Conservation (phyloP, 164 flowering plant genomes). For the Piper longum region DNA sequence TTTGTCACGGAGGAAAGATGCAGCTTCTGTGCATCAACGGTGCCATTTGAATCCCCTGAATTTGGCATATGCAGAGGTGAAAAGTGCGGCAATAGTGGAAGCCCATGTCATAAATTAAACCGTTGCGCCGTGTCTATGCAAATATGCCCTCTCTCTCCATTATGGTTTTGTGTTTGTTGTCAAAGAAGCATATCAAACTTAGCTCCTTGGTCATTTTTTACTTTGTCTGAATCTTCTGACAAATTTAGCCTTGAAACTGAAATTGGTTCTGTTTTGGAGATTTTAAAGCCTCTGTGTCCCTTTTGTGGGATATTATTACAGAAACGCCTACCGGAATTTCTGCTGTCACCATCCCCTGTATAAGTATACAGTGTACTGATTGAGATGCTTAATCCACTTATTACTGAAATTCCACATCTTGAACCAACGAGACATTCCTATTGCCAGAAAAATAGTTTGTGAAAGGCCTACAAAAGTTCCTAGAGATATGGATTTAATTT, state of each 20-base stretch:
- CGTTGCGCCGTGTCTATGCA: slow-evolving; percentile 73
- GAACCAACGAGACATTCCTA: too few species aligned
- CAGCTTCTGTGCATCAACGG: slow-evolving; percentile 51
- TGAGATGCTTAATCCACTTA: too few species aligned
- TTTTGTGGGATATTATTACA: slow-evolving; percentile 81
- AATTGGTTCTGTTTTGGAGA: slow-evolving; percentile 7
- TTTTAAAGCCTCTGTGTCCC: slow-evolving; percentile 34
- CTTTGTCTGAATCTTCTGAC: slow-evolving; percentile 20
- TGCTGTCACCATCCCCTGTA: slow-evolving; percentile 56
- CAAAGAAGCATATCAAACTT: slow-evolving; percentile 34
- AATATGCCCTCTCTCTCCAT: slow-evolving; percentile 47
- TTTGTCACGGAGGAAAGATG: slow-evolving; percentile 41
- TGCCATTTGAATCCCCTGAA: slow-evolving; percentile 79
- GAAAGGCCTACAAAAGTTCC: too few species aligned
- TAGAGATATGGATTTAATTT: too few species aligned
- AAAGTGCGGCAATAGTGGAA: slow-evolving; percentile 6
- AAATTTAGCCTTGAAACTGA: slow-evolving; percentile 18
- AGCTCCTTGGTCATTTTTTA: slow-evolving; percentile 41
- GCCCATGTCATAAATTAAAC: slow-evolving; percentile 34
- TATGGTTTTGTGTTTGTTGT: slow-evolving; percentile 81
- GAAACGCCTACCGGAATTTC: slow-evolving; percentile 61
- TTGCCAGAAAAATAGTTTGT: too few species aligned
- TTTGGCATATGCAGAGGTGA: slow-evolving; percentile 39
- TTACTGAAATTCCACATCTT: too few species aligned
- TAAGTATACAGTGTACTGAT: slow-evolving; percentile 13